Evolutionary conservation across 2,329 filamentous ascomycete species (phyloP), one percentile per base, ranked within the genome.

Genomic region (Hypomyces perniciosus): DNA sequence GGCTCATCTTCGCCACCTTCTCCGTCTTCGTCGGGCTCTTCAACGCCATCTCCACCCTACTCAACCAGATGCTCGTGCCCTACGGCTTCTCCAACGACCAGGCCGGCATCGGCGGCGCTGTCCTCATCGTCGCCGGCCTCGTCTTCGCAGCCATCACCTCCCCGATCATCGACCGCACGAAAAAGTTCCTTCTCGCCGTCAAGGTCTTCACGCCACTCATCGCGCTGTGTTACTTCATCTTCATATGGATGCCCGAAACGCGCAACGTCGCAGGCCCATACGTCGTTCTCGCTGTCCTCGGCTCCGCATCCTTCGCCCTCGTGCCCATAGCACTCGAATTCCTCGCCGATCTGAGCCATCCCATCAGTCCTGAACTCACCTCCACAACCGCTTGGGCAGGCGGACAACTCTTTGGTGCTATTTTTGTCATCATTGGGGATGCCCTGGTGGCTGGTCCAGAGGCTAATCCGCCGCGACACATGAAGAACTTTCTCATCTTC

Each of bases 111-210:
- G 90, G 85, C 8, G 93, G 93, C 56, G 93, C 88, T 1, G 69
- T 97, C 7, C 79, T 97, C 33, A 97, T 97, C 64, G 77, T 96
- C 43, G 88, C 93, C 48, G 93, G 93, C 7, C 81, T 99, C 1
- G 76, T 95, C 41, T 69, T 80, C 4, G 79, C 90, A 0, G 93
- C 90, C 10, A 74, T 95, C 54, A 77, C 83, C 1, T 88, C 85
- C 0, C 92, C 92, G 0, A 76, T 96, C 58, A 81, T 95, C 56
- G 93, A 97, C 71, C 81, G 85, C 47, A 91, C 84, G 50, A 95
- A 96, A 68, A 75, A 80, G 28, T 95, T 91, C 63, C 72, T 96
- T 0, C 65, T 79, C 4, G 80, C 84, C 27, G 83, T 95, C 67
- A 89, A 88, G 62, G 57, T 85, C 29, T 75, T 88, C 50, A 80